Evolutionary conservation across 805 yeast genomes (phyloP), one percentile per base, ranked within the genome.

Genomic region (Ascoidea tarda): DNA sequence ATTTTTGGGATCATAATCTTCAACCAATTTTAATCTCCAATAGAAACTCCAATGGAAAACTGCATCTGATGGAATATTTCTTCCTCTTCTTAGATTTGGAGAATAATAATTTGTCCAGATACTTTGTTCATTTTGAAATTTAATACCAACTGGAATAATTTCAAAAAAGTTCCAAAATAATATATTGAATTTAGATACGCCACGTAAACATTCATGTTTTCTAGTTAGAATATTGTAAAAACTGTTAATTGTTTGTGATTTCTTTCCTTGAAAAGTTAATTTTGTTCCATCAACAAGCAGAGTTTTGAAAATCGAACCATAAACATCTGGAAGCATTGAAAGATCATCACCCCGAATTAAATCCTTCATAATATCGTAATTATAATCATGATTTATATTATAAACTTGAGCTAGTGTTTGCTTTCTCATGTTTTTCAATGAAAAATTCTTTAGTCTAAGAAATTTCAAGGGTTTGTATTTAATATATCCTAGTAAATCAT

Each of bases 91-190:
- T 3, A 79, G 58, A 59, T 82, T 81, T 1, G 87, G 87, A 12
- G 66, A 59, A 58, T 70, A 77, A 5, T 66, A 63, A 49, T 72
- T 68, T 53, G 64, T 66, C 84, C 85, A 80, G 58, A 70, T 67
- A 2, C 79, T 79, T 4, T 67, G 59, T 5, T 58, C 55, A 58
- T 75, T 68, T 58, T 79, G 81, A 47, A 73, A 62, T 57, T 75
- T 73, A 33, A 73, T 69, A 0, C 80, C 80, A 48, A 81, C 59
- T 1, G 88, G 87, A n/a, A 82, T 55, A 14, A 77, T 63, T 57
- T 82, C 89, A 10, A 79, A 60, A 3, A 74, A 3, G 87, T 87
- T 82, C 87, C 87, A 82, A 5, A 68, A 57, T 0, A 77, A 21
- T 14, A 51, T 21, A 32, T 16, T 50, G 16, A 50, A 50, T 3